A percentile compares a stretch with the other conserved stretches of the same genome.
These are phyloP conservation scores for Ogataea zsoltii DNA, from an alignment of 805 yeast species.

Conservation along the genomic window DNA sequence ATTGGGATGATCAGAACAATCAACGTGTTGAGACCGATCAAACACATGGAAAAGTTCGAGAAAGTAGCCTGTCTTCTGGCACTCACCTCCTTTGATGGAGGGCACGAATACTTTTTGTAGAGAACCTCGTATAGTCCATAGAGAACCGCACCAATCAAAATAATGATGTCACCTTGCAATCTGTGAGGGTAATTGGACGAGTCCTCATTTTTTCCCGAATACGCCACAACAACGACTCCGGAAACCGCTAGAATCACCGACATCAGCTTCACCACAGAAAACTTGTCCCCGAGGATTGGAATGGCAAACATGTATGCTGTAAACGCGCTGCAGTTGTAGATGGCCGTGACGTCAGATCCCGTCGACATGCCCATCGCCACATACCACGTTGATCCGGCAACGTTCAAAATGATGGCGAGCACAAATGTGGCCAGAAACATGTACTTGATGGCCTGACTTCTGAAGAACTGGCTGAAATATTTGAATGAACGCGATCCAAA, in stretches of 20 bases:
- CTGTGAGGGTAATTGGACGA: constrained; percentile 52
- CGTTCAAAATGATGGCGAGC: constrained; percentile 58
- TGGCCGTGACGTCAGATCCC: constrained; percentile 85
- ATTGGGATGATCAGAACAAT: constrained; percentile 49
- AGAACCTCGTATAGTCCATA: constrained; percentile 85
- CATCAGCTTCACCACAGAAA: constrained; percentile 59
- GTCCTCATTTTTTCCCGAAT: constrained; percentile 44
- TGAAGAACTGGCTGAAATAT: constrained; percentile 35
- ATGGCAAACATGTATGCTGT: constrained; percentile 85
- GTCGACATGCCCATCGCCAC: constrained; percentile 78
- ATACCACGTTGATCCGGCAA: constrained; percentile 86
- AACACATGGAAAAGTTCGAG: constrained; percentile 72
- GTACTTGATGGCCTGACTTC: constrained; percentile 50
- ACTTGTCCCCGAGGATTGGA: constrained; percentile 65
- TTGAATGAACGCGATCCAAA: constrained; percentile 32
- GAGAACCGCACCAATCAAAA: constrained; percentile 70
- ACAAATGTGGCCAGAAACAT: constrained; percentile 43
- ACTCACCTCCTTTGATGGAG: constrained; percentile 60
- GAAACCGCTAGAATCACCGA: constrained; percentile 71
- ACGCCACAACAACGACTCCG: constrained; percentile 81
- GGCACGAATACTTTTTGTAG: constrained; percentile 74
- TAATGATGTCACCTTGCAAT: constrained; percentile 67
- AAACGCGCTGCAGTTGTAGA: constrained; percentile 87
- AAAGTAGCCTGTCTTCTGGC: constrained; percentile 76
- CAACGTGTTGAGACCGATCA: constrained; percentile 61